A percentile compares a stretch with the other conserved stretches of the same genome.
Conservation (phyloP, 164 flowering plant species). For the Chloranthus sessilifolius region DNA sequence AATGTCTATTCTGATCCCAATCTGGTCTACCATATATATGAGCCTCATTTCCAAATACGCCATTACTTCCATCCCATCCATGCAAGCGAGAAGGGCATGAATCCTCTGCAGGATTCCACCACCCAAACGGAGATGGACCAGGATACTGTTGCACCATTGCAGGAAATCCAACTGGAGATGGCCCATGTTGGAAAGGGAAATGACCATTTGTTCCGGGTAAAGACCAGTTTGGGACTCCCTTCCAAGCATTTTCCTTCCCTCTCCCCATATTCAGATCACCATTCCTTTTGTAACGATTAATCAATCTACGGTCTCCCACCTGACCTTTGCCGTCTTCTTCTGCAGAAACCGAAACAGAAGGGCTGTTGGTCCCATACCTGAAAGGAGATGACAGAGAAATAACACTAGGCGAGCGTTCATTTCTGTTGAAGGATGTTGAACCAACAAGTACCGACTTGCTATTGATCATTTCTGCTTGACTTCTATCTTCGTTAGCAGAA, state of each 20-base stretch:
- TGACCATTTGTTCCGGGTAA: conserved; percentile 59
- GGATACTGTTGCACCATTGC: conserved; percentile 62
- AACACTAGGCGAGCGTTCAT: conserved; percentile 34
- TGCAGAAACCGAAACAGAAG: conserved; percentile 13
- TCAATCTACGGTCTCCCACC: conserved; percentile 15
- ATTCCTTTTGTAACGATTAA: conserved; percentile 43
- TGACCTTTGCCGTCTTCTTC: conserved; percentile 46
- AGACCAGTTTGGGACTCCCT: conserved; percentile 66
- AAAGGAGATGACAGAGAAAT: conserved; percentile 30
- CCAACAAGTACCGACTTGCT: conserved; percentile 35
- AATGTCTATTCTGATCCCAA: conserved; percentile 57
- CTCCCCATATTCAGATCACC: conserved; percentile 52
- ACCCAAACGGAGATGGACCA: conserved; percentile 58
- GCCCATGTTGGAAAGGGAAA: conserved; percentile 66
- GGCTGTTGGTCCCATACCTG: conserved; percentile 8
- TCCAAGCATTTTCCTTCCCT: conserved; percentile 62
- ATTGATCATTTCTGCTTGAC: conserved; percentile 27
- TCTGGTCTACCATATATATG: conserved; percentile 49
- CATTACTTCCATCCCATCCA: conserved; percentile 72
- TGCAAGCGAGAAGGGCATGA: conserved; percentile 45
- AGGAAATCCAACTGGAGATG: conserved; percentile 61
- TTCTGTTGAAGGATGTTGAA: too few species aligned
- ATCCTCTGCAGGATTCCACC: conserved; percentile 63
- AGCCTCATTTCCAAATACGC: conserved; percentile 48
- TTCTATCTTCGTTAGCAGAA: conserved; percentile 41